Evolutionary conservation across 2,329 filamentous ascomycete genomes (phyloP).

Genomic region (Plenodomus tracheiphilus): DNA sequence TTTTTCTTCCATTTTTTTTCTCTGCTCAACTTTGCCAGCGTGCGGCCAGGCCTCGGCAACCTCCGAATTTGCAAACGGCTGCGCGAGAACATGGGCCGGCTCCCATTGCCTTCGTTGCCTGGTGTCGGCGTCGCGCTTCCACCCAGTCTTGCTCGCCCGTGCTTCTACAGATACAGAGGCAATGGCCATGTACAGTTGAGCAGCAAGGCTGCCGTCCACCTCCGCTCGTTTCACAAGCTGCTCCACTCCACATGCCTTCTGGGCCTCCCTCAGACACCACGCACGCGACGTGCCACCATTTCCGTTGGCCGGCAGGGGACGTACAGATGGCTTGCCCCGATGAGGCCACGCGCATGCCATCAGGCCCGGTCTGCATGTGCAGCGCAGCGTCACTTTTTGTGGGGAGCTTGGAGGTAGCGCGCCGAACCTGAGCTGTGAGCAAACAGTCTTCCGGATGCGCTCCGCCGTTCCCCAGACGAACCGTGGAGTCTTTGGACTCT

Average conservation of each 20-base stretch:
- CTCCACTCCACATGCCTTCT: slow-evolving; percentile 16
- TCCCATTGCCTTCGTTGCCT: not conserved
- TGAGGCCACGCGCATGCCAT: slow-evolving; percentile 23
- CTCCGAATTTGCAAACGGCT: slow-evolving; percentile 1
- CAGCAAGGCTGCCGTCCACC: slow-evolving; percentile 15
- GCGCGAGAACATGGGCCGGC: not conserved
- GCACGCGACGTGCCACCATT: slow-evolving; percentile 39
- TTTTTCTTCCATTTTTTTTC: slow-evolving; percentile 28
- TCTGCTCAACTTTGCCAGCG: slow-evolving; percentile 13
- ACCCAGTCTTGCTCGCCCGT: too few species aligned
- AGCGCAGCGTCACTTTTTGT: slow-evolving; percentile 42
- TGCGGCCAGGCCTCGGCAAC: slow-evolving; percentile 21
- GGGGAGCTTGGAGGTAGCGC: slow-evolving; percentile 32
- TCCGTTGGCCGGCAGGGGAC: slow-evolving; percentile 29
- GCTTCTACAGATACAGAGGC: not conserved
- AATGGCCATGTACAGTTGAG: not conserved
- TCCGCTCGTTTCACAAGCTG: slow-evolving; percentile 31
- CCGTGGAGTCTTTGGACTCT: not conserved
- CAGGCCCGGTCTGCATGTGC: slow-evolving; percentile 20
- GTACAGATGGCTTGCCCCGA: slow-evolving; percentile 21
- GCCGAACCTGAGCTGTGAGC: slow-evolving; percentile 23
- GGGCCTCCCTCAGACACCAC: slow-evolving; percentile 24
- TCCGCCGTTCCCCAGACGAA: slow-evolving; percentile 31
- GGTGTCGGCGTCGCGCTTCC: not conserved
- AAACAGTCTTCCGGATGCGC: slow-evolving; percentile 33